Evolutionary conservation across 2,329 filamentous ascomycete species (phyloP).

Genomic region (Fusarium newnesense): DNA sequence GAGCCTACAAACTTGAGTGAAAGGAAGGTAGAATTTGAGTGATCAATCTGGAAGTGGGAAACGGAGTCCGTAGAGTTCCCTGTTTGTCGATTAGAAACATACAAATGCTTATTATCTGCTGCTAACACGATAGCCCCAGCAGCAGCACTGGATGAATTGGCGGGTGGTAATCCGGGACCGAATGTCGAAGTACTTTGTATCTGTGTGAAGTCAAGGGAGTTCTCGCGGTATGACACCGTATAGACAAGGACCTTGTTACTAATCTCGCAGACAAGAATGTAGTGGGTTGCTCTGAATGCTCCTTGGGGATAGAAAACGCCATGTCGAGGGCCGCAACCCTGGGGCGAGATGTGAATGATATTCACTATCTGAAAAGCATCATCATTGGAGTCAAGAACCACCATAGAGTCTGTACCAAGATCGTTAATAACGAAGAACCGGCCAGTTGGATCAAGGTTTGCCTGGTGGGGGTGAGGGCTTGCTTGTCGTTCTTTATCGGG

Average conservation of each 20-base stretch:
- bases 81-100: slow-evolving; percentile 61
- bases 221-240: slow-evolving; percentile 51
- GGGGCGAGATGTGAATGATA: slow-evolving; percentile 44
- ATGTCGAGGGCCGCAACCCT: slow-evolving; percentile 60
- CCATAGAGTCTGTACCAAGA: slow-evolving; percentile 54
- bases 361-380: slow-evolving; percentile 51
- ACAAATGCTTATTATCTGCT: slow-evolving; percentile 55
- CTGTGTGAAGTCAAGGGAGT: slow-evolving; percentile 49
- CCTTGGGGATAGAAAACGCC: slow-evolving; percentile 56
- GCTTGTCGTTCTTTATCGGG: neutral
- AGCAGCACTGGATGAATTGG: slow-evolving; percentile 50
- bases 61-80: slow-evolving; percentile 58
- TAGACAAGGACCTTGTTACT: slow-evolving; percentile 56
- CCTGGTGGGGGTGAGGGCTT: slow-evolving; percentile 48
- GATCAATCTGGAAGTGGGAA: slow-evolving; percentile 55
- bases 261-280: slow-evolving; percentile 59
- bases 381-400: slow-evolving; percentile 52
- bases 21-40: neutral
- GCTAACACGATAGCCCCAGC: slow-evolving; percentile 58
- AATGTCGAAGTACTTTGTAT: slow-evolving; percentile 54
- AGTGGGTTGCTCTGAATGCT: slow-evolving; percentile 52
- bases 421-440: slow-evolving; percentile 55
- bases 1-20: slow-evolving; percentile 42
- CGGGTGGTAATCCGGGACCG: slow-evolving; percentile 47
- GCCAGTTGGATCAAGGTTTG: slow-evolving; percentile 55